phyloP scores from a whole-genome alignment of 2,329 filamentous ascomycete genomes.

The Diaporthe sp. region DNA sequence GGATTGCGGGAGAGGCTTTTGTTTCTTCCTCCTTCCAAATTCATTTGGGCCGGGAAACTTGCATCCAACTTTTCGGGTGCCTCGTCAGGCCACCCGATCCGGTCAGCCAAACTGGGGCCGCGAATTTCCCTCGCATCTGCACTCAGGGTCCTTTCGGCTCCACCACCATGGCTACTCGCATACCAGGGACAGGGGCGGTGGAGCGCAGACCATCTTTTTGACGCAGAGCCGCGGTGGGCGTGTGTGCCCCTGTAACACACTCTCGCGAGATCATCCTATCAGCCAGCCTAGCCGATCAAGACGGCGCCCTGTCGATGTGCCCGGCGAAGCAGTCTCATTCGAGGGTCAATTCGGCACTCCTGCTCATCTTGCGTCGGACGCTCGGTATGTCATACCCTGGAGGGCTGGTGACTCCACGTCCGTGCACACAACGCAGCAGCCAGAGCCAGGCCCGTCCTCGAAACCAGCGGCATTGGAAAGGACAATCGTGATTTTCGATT shows the following conservation, averaged over 20 bases:
- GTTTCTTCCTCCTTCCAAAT: not conserved
- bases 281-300: not conserved
- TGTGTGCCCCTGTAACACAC: not conserved
- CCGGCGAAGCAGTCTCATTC: not conserved
- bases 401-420: not conserved
- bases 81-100: conserved; percentile 8
- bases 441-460: not conserved
- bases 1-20: not conserved
- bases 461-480: not conserved
- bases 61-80: not conserved
- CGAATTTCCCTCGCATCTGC: conserved; percentile 30
- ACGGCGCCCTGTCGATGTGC: not conserved
- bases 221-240: not conserved
- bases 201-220: conserved; percentile 10
- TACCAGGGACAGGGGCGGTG: conserved; percentile 18
- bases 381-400: not conserved
- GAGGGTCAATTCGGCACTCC: not conserved
- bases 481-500: not conserved
- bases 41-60: not conserved
- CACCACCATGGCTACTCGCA: conserved; percentile 11
- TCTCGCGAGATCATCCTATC: not conserved
- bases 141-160: conserved; percentile 21
- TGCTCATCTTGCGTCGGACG: not conserved
- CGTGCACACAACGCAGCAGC: not conserved
- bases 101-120: conserved; percentile 8